Conservation (phyloP, 768 basidiomycete genomes). For the Auricularia cornea region DNA sequence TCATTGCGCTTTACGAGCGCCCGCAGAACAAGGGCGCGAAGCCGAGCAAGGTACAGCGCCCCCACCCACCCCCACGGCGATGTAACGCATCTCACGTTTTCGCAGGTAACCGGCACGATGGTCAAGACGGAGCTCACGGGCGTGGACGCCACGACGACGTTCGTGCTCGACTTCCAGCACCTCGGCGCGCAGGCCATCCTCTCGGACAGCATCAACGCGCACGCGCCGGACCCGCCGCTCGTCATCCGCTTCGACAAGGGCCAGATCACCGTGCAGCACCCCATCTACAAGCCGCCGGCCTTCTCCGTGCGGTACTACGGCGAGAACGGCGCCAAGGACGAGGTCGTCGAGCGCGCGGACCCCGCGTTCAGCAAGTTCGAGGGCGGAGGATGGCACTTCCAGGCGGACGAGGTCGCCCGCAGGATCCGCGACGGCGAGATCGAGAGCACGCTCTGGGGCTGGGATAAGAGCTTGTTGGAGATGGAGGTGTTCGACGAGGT, state of each 20-base stretch:
- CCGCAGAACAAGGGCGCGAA: conserved; percentile 51
- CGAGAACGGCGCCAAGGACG: conserved; percentile 33
- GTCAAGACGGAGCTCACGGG: conserved; percentile 68
- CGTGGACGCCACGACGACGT: conserved; percentile 71
- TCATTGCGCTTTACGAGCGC: conserved; percentile 72
- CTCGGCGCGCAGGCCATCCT: conserved; percentile 67
- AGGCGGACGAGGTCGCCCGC: conserved; percentile 82
- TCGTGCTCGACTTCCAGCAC: conserved; percentile 61
- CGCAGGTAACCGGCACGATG: conserved; percentile 60
- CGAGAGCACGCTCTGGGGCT: conserved; percentile 68
- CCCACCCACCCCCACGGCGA: neutral
- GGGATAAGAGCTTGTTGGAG: conserved; percentile 69
- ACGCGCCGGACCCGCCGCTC: conserved; percentile 41
- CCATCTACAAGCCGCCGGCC: conserved; percentile 57
- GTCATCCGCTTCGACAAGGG: conserved; percentile 71
- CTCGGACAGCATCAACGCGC: conserved; percentile 55
- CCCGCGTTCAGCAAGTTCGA: conserved; percentile 43
- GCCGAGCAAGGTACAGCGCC: neutral
- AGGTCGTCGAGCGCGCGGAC: conserved; percentile 33
- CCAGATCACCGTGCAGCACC: conserved; percentile 51
- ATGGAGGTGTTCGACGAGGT: conserved; percentile 87
- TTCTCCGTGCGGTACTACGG: conserved; percentile 59
- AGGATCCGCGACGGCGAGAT: conserved; percentile 64
- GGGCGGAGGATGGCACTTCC: conserved; percentile 73
- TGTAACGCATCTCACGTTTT: conserved; percentile 27